Conservation (phyloP, 2,329 filamentous ascomycete genomes). For the Nothomitra cinnamomea region DNA sequence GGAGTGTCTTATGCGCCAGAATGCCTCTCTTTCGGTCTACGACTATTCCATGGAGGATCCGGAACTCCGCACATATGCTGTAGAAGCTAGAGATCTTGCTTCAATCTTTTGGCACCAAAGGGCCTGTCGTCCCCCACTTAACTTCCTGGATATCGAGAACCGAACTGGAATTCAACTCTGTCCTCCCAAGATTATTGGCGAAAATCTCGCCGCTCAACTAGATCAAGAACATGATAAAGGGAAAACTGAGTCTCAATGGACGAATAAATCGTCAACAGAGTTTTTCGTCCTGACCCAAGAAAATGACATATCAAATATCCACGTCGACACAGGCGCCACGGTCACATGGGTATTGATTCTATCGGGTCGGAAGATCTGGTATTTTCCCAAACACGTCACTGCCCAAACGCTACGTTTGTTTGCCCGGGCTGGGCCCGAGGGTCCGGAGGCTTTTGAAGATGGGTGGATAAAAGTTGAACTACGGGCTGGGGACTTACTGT, state of each 20-base stretch:
- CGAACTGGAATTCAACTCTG: conserved; percentile 2
- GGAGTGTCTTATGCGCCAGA: background rate
- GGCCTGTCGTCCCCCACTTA: background rate
- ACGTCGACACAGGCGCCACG: conserved; percentile 4
- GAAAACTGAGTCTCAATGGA: background rate
- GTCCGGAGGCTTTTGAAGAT: background rate
- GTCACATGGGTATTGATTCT: background rate
- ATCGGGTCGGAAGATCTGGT: background rate
- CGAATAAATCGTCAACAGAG: background rate
- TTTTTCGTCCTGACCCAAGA: conserved; percentile 4
- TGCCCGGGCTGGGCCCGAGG: background rate
- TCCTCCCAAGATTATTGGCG: background rate
- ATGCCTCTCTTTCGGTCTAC: conserved; percentile 4
- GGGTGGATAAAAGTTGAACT: background rate
- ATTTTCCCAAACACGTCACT: background rate
- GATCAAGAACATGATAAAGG: background rate
- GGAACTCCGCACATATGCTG: background rate
- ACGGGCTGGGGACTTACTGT: background rate
- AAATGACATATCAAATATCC: conserved; percentile 4
- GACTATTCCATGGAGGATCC: conserved; percentile 6
- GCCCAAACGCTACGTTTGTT: background rate
- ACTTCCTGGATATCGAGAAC: conserved; percentile 6
- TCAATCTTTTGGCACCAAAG: conserved; percentile 4
- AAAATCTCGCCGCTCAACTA: background rate
- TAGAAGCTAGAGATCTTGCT: conserved; percentile 1